Percentiles rank a stretch among this genome's conserved stretches.
phyloP scores from a whole-genome alignment of 2,329 filamentous ascomycete genomes.

The Coniochaeta prunicola region DNA sequence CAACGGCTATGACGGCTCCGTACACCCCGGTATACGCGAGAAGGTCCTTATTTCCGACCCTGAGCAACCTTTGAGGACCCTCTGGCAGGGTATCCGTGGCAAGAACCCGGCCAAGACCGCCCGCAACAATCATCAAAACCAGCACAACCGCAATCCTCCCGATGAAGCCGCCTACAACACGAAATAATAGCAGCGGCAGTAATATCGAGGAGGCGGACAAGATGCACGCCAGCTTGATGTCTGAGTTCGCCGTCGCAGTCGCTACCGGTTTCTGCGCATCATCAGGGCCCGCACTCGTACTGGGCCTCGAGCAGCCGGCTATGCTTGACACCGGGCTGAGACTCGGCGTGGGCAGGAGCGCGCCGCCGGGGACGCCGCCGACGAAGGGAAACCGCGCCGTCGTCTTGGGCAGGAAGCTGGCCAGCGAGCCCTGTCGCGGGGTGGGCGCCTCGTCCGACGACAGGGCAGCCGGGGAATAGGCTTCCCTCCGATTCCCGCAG shows the following conservation, averaged over 20 bases:
- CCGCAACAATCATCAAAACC: not conserved
- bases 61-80: not conserved
- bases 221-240: not conserved
- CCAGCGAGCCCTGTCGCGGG: not conserved
- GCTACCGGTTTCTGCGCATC: not conserved
- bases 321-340: not conserved
- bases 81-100: not conserved
- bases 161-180: not conserved
- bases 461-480: not conserved
- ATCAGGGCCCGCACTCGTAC: not conserved
- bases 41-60: not conserved
- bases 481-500: not conserved
- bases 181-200: not conserved
- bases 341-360: not conserved
- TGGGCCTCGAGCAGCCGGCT: not conserved
- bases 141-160: not conserved
- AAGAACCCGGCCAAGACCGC: not conserved
- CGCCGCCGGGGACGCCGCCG: not conserved
- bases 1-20: not conserved
- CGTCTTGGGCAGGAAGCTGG: not conserved
- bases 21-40: not conserved
- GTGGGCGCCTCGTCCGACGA: not conserved
- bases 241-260: not conserved
- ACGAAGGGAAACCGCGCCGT: not conserved
- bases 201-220: not conserved